phyloP scores from a whole-genome alignment of 805 yeast genomes.

The Lachancea sp. region DNA sequence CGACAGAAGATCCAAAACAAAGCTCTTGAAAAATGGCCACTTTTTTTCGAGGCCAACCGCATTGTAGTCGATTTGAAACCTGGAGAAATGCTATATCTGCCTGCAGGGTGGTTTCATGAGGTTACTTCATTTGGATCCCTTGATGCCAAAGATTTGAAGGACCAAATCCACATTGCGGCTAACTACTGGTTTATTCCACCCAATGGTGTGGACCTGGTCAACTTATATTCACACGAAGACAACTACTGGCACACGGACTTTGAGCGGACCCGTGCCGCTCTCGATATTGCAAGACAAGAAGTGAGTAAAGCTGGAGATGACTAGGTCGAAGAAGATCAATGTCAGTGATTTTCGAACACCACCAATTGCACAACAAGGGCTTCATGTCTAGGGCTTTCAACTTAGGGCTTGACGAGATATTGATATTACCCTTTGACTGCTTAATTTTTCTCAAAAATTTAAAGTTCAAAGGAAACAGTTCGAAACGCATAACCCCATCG shows the following conservation, averaged over 20 bases:
- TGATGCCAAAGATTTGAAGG: constrained; percentile 12
- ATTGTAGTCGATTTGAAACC: constrained; percentile 45
- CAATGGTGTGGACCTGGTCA: constrained; percentile 25
- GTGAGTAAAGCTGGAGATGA: neutral
- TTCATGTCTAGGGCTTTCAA: neutral
- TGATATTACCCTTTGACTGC: neutral
- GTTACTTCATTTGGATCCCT: constrained; percentile 55
- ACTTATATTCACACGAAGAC: constrained; percentile 39
- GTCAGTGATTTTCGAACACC: too few species aligned
- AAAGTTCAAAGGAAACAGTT: neutral
- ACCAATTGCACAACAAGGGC: too few species aligned
- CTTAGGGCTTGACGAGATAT: neutral
- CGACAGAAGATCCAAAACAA: constrained; percentile 30
- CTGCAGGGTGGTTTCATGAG: constrained; percentile 81
- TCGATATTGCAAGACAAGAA: constrained; percentile 13
- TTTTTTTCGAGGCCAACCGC: constrained; percentile 37
- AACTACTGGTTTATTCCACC: constrained; percentile 78
- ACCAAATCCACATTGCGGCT: constrained; percentile 49
- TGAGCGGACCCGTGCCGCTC: constrained; percentile 36
- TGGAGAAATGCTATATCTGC: constrained; percentile 64
- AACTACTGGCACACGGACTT: constrained; percentile 51
- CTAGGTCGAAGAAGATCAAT: too few species aligned
- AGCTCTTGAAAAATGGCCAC: constrained; percentile 44
- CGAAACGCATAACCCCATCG: too few species aligned
- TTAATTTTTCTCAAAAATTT: neutral